These are phyloP conservation scores for Aspergillus ostianus DNA, from an alignment of 495 filamentous ascomycete species.

Conservation along the genomic window DNA sequence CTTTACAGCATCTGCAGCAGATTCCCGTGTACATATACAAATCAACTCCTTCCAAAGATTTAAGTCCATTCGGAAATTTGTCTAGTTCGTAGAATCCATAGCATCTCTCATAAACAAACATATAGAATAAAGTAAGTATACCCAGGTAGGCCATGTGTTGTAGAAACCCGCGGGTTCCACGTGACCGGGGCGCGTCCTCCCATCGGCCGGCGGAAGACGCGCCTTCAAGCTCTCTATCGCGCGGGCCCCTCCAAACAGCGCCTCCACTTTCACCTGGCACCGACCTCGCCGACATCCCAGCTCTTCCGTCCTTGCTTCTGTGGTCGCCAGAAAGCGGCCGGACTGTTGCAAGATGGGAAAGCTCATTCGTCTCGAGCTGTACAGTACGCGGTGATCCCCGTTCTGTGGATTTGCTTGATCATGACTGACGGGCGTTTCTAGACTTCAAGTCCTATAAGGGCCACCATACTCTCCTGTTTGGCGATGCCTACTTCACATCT, in stretches of 20 bases:
- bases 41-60: background rate
- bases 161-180: conserved; percentile 3
- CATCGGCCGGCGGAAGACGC: conserved; percentile 16
- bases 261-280: conserved; percentile 2
- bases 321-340: conserved; percentile 33
- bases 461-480: conserved; percentile 90
- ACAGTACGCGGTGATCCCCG: conserved; percentile 58
- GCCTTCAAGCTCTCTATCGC: conserved; percentile 18
- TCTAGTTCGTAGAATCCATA: background rate
- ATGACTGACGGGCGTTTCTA: conserved; percentile 41
- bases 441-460: conserved; percentile 99
- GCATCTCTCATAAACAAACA: no score
- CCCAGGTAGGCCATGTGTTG: background rate
- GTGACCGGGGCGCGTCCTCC: conserved; percentile 22
- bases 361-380: conserved; percentile 90
- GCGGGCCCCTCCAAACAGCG: conserved; percentile 24
- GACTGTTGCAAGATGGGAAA: conserved; percentile 66
- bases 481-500: conserved; percentile 98
- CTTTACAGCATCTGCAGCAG: conserved; percentile 1
- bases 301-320: conserved; percentile 19
- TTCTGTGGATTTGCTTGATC: background rate
- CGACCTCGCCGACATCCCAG: conserved; percentile 9
- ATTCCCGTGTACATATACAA: conserved; percentile 15
- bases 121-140: background rate
- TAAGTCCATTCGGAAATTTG: background rate